Percentiles rank a stretch among this genome's conserved stretches.
Conservation (phyloP, 2,329 filamentous ascomycete genomes). For the Paraconiothyrium sp. region DNA sequence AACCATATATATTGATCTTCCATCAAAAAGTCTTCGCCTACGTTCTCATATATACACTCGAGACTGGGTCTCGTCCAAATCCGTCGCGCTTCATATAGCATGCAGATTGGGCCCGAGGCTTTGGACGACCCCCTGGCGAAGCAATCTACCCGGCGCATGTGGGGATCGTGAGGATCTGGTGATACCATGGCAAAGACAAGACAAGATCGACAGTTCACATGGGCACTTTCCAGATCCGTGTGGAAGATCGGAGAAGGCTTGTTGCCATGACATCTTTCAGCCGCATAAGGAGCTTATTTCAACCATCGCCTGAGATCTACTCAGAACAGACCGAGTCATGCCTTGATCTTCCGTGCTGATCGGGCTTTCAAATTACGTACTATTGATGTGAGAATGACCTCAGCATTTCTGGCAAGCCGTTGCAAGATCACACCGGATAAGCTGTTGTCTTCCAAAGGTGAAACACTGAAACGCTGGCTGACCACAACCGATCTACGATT, state of each 20-base stretch:
- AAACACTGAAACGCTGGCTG: neutral
- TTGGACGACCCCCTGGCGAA: neutral
- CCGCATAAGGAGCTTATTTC: constrained; percentile 18
- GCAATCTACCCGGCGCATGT: neutral
- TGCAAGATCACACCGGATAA: neutral
- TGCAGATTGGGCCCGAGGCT: neutral
- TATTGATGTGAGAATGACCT: neutral
- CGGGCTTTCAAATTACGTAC: neutral
- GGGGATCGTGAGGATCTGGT: constrained; percentile 10
- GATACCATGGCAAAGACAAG: constrained; percentile 2
- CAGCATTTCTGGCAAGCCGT: neutral
- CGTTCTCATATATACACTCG: neutral
- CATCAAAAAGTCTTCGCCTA: constrained; percentile 10
- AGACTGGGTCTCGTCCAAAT: neutral
- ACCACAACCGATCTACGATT: neutral
- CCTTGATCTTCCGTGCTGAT: neutral
- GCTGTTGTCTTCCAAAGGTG: neutral
- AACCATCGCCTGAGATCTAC: constrained; percentile 9
- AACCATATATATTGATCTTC: constrained; percentile 15
- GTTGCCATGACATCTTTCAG: constrained; percentile 13
- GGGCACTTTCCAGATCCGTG: constrained; percentile 6
- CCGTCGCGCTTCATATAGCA: neutral
- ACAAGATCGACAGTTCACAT: constrained; percentile 1
- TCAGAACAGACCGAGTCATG: neutral
- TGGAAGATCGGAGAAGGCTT: constrained; percentile 4